Base-by-base conservation (phyloP, 139 green algal species). In the Chlorella sp. region DNA sequence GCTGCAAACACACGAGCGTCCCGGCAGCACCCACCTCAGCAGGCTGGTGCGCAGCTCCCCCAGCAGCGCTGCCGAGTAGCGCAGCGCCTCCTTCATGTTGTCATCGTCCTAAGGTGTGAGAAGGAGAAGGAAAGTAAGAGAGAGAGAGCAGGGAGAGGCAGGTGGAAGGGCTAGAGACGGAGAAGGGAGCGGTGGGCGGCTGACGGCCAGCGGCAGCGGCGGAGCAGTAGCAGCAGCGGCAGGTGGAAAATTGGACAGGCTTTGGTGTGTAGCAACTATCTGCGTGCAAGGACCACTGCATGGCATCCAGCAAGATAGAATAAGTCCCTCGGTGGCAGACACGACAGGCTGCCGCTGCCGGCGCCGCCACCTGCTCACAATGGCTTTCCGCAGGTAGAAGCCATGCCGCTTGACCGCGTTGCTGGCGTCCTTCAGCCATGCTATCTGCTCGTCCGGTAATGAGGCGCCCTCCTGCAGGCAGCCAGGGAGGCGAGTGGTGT, bases 81-180 rank as follows among this genome's bases (percentile, higher is more conserved):
- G 96, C n/a, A 99, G 93, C 32, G 97, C 95, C 81, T 99, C 98
- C 3, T 96, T 92, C 90, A 99, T 89, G 91, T 99, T 99, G 92
- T 98, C 96, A 24, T 97, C 96, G 34, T 99, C 98, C 97, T 99
- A 93, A 21, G 30, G 42, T n/a, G 28, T 3, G 24, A 37, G 64
- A 32, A 26, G 21, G 34, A 32, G 66, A n/a, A 83, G 76, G 53
- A 71, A 61, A 60, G 75, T 12, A 36, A 32, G 1, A 80, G 32
- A 42, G 83, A 30, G 48, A 21, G 39, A n/a, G 64, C 18, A 57
- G 32, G 48, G 39, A 85, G 80, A 21, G 26, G 80, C 80, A 39
- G 80, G 19, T 3, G 60, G 34, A 66, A 16, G 7, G 53, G 28
- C 0, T 53, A 1, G 26, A 0, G 1, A 66, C 32, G 37, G 14